These are phyloP conservation scores for Fusarium beomiforme DNA, from an alignment of 2,329 filamentous ascomycete genomes.

Conservation along the genomic window DNA sequence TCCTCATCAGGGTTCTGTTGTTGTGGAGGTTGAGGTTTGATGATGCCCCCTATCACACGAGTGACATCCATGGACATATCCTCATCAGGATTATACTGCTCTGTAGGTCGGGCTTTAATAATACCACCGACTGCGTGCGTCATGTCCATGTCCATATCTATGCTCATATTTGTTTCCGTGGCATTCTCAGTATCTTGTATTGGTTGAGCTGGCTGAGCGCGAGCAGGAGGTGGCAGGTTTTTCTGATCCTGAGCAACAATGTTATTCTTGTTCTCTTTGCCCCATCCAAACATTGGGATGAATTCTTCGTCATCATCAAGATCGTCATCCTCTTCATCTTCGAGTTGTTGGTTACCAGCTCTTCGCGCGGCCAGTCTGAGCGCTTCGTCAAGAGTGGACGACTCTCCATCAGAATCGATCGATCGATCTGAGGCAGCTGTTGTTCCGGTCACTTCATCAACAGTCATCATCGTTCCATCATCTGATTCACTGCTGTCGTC, in stretches of 20 bases:
- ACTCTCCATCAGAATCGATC: conserved; percentile 72
- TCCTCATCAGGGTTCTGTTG: conserved; percentile 64
- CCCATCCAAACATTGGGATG: conserved; percentile 81
- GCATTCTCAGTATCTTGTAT: conserved; percentile 39
- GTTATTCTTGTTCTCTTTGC: conserved; percentile 61
- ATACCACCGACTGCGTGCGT: conserved; percentile 67
- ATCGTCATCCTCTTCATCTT: conserved; percentile 59
- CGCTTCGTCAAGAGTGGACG: conserved; percentile 78
- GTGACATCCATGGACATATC: conserved; percentile 97
- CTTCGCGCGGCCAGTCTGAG: conserved; percentile 78
- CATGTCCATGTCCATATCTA: conserved; percentile 61
- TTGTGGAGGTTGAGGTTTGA: conserved; percentile 56
- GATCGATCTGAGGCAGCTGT: conserved; percentile 70
- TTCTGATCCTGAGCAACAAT: conserved; percentile 55
- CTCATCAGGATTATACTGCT: conserved; percentile 58
- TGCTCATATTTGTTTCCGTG: conserved; percentile 50
- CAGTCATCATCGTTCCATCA: conserved; percentile 82
- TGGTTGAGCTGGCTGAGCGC: conserved; percentile 14
- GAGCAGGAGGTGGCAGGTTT: conserved; percentile 36
- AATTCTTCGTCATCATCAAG: conserved; percentile 74
- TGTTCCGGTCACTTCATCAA: conserved; percentile 79
- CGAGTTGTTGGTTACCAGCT: conserved; percentile 77
- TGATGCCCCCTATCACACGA: conserved; percentile 68
- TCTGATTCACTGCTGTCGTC: conserved; percentile 69
- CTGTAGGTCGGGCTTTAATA: conserved; percentile 55